Percentiles rank a stretch among this genome's conserved stretches.
Evolutionary conservation across 2,329 filamentous ascomycete genomes (phyloP).

Genomic region (Malbranchea zuffiana): DNA sequence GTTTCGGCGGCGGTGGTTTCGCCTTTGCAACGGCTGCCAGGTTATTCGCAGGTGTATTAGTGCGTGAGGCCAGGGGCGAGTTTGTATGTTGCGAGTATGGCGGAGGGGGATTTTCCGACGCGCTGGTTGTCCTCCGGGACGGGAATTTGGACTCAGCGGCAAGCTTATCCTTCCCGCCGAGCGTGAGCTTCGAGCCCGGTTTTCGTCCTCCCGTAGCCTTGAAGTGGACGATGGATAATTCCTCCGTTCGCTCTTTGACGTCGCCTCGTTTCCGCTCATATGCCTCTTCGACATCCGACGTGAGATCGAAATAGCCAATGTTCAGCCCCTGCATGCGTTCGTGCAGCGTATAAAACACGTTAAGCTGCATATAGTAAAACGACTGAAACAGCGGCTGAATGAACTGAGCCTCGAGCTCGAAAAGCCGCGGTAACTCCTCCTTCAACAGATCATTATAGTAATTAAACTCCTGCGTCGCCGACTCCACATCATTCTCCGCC

Average conservation of each 20-base stretch:
- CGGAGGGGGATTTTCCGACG: conserved; percentile 50
- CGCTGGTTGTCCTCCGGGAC: conserved; percentile 28
- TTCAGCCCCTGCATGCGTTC: conserved; percentile 96
- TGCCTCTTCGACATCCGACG: conserved; percentile 79
- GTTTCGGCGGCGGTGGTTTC: conserved; percentile 61
- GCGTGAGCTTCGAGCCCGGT: conserved; percentile 23
- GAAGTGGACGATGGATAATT: conserved; percentile 76
- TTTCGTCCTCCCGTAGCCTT: conserved; percentile 63
- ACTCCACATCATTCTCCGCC: conserved; percentile 81
- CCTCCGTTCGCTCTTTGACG: conserved; percentile 77
- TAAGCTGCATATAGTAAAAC: conserved; percentile 99
- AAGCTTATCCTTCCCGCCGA: conserved; percentile 26
- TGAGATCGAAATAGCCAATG: conserved; percentile 94
- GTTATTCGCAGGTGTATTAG: conserved; percentile 30
- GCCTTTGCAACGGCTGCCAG: conserved; percentile 53
- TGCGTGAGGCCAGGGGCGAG: conserved; percentile 19
- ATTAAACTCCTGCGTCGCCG: conserved; percentile 89
- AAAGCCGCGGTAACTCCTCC: conserved; percentile 86
- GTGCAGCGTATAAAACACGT: conserved; percentile 96
- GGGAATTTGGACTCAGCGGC: conserved; percentile 28
- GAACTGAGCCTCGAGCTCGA: conserved; percentile 80
- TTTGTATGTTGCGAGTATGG: conserved; percentile 51
- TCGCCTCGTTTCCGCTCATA: conserved; percentile 83
- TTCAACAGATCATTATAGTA: conserved; percentile 97
- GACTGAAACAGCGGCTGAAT: conserved; percentile 96